Conservation (phyloP, 2,329 filamentous ascomycete species). For the Phialophora tarda region DNA sequence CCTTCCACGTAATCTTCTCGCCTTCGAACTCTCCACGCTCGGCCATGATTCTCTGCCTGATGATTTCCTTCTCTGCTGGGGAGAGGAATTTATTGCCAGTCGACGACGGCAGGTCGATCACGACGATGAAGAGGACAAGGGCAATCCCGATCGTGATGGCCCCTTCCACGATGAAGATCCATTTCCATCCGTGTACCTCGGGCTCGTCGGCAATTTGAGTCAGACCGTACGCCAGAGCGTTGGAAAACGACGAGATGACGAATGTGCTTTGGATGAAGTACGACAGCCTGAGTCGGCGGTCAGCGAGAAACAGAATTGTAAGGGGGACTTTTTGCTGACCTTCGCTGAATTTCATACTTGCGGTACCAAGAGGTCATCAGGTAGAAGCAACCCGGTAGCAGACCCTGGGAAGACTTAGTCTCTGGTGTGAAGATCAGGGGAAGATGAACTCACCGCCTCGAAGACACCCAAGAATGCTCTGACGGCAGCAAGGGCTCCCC, state of each 20-base stretch:
- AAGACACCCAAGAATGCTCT: constrained; percentile 42
- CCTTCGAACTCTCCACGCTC: constrained; percentile 65
- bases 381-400: constrained; percentile 53
- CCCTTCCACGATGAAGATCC: constrained; percentile 72
- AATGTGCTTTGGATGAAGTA: constrained; percentile 42
- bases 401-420: constrained; percentile 40
- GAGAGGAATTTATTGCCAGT: constrained; percentile 65
- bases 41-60: constrained; percentile 61
- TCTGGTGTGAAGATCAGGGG: constrained; percentile 21
- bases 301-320: neutral
- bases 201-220: constrained; percentile 64
- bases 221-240: constrained; percentile 70
- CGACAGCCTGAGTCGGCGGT: constrained; percentile 35
- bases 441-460: constrained; percentile 56
- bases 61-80: constrained; percentile 60
- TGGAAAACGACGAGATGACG: constrained; percentile 60
- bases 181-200: constrained; percentile 67
- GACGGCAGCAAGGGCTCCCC: constrained; percentile 38
- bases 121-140: constrained; percentile 69
- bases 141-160: constrained; percentile 65
- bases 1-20: constrained; percentile 51
- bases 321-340: constrained; percentile 34
- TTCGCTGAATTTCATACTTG: constrained; percentile 45
- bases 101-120: constrained; percentile 70
- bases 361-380: constrained; percentile 62